Conservation (phyloP, 1,284 basidiomycete species). For the Apiotrichum montevideense region DNA sequence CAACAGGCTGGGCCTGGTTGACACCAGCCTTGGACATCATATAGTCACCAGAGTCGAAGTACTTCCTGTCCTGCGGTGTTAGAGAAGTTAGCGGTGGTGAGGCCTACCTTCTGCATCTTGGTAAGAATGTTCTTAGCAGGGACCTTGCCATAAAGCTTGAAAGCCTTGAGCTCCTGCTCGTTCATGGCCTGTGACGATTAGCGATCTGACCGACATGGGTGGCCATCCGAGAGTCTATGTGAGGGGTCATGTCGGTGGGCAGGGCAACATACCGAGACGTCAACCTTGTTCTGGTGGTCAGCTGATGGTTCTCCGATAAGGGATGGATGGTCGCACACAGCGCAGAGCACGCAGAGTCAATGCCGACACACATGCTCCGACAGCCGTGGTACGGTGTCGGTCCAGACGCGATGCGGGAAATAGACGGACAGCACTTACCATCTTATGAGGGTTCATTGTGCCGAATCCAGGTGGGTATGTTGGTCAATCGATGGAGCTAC, state of each 20-base stretch:
- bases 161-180: conserved; percentile 89
- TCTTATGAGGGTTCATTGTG: conserved; percentile 45
- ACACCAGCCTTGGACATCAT: conserved; percentile 92
- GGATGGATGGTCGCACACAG: neutral
- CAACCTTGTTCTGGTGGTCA: conserved; percentile 44
- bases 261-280: conserved; percentile 39
- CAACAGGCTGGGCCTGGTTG: conserved; percentile 73
- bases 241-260: neutral
- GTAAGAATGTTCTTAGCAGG: conserved; percentile 85
- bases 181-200: conserved; percentile 60
- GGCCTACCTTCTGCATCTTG: conserved; percentile 85
- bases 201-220: conserved; percentile 2
- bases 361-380: too few relatives aligned
- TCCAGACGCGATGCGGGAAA: neutral
- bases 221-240: neutral
- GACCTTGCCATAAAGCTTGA: conserved; percentile 89
- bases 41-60: conserved; percentile 97
- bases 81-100: neutral
- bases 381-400: too few relatives aligned
- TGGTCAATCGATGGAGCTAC: too few relatives aligned
- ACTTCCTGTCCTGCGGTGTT: conserved; percentile 76
- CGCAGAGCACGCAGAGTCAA: neutral
- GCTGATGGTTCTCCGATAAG: neutral
- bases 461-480: neutral
- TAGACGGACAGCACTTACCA: conserved; percentile 26